Evolutionary conservation across 2,329 filamentous ascomycete genomes (phyloP), one percentile per base, ranked within the genome.

Genomic region (Sphaerulina musiva): DNA sequence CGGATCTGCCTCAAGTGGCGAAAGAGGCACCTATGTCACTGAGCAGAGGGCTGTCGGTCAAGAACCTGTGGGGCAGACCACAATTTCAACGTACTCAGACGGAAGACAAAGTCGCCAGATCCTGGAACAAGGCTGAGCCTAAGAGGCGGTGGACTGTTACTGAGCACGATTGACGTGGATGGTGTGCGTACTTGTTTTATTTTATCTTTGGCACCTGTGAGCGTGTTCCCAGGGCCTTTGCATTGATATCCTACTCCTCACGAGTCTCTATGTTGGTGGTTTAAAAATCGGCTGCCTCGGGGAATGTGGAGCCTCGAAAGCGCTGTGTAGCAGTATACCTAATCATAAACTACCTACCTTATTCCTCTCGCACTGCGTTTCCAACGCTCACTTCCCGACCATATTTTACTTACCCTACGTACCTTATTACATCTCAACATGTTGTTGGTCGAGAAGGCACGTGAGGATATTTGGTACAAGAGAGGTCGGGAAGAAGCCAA

Each of bases 41-140:
- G 4, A 59, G 56, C 26, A 44, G 62, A 38, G 62, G 61, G n/a
- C 48, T 68, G 7, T 68, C 63, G 62, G 64, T 63, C 58, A 64
- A 71, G 42, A 73, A 73, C 1, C 70, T 77, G 5, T 77, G 74
- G 74, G 74, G 74, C 0, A 68, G 67, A n/a, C 68, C 69, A 11
- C 54, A 43, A 26, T 51, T 51, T 29, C 40, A 51, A 31, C 44
- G 45, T 14, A 46, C 49, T 17, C 54, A 55, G 12, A 48, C 54
- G n/a, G 59, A 57, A 17, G 58, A 57, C 40, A 58, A 55, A 47
- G 54, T 62, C 20, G 36, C 34, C 23, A 36, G 56, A 36, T 23
- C 48, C 11, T 50, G 58, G 47, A 60, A 57, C 31, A 49, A 50
- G 32, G 40, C 47, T 41, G 46, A 56, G 34, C 60, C 60, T 23